A percentile compares a stretch with the other conserved stretches of the same genome.
These are phyloP conservation scores for Verticillium klebahnii DNA, from an alignment of 2,329 filamentous ascomycete species.

Conservation along the genomic window DNA sequence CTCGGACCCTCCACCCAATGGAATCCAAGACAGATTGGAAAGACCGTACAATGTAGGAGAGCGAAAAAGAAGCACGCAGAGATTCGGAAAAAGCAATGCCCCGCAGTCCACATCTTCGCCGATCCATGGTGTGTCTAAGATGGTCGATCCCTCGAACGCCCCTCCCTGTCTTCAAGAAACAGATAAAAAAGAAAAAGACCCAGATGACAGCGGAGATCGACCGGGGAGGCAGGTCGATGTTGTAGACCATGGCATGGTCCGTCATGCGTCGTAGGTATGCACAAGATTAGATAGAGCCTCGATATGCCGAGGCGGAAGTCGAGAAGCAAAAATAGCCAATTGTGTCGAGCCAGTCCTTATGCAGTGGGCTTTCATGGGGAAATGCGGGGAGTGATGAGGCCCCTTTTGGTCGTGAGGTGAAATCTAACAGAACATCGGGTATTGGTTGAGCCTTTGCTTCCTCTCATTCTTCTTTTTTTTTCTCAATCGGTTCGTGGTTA, in stretches of 20 bases:
- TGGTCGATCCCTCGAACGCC: conserved; percentile 1
- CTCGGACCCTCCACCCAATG: neutral
- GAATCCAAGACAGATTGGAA: neutral
- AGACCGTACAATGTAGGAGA: neutral
- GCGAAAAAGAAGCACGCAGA: neutral
- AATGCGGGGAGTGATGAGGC: neutral
- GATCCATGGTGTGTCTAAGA: neutral
- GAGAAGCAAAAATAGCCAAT: neutral
- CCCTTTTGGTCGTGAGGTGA: neutral
- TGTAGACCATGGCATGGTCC: neutral
- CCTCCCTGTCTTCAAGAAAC: neutral
- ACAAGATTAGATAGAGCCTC: neutral
- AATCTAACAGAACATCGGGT: neutral
- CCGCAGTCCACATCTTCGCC: neutral
- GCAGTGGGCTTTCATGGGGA: neutral
- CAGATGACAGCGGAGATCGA: neutral
- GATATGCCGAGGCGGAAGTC: neutral
- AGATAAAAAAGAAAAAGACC: neutral
- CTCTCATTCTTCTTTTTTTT: neutral
- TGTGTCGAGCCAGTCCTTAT: neutral
- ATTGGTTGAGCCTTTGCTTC: neutral
- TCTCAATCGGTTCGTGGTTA: too few relatives aligned
- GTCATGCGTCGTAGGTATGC: neutral
- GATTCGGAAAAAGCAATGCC: neutral
- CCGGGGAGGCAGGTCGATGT: neutral